Base-by-base conservation (phyloP, 2,329 filamentous ascomycete species). In the Exophiala aquamarina region DNA sequence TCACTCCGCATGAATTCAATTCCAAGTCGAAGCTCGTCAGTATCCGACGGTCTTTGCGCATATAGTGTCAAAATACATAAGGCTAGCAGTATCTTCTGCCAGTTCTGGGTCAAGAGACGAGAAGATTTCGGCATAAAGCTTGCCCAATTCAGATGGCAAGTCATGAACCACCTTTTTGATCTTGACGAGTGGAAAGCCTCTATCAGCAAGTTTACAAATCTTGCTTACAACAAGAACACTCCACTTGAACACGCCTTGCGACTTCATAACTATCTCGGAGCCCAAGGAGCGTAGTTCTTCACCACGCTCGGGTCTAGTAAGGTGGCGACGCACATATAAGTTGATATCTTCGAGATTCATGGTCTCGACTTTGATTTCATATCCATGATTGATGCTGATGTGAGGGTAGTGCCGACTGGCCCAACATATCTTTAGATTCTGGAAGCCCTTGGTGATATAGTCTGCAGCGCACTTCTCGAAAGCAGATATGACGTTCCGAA, bases 41-140 rank as follows among this genome's bases (percentile, higher is more conserved):
- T 70, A 0, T 35, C 63, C 0, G 82, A 44, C 0, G 77, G 73
- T 0, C 61, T 50, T 3, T 59, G n/a, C 11, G 47, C 26, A 29
- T 33, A 49, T 3, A 45, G 21, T n/a, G 40, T 29, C 41, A 32
- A n/a, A 40, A 26, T 45, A 34, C 9, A 45, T 31, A 7, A 29
- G 13, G 31, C 9, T 1, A 83, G 50, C 0, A 82, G 52, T 11
- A 26, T 26, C 23, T 0, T 68, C 61, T 0, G 72, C 62, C 34
- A 61, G 60, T 3, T 77, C 66, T 0, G 66, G 26, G 0, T 47
- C n/a, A 41, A 84, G 77, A 11, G 77, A 66, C 0, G 48, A 68
- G 1, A 83, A 44, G 0, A 82, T 75, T 11, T 76, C 63, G 2
- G 63, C 65, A 49, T 84, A 83, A 0, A 83, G 55, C 0, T 74